Evolutionary conservation across 306 rosid species (phyloP).

Genomic region (Argentina anserina): DNA sequence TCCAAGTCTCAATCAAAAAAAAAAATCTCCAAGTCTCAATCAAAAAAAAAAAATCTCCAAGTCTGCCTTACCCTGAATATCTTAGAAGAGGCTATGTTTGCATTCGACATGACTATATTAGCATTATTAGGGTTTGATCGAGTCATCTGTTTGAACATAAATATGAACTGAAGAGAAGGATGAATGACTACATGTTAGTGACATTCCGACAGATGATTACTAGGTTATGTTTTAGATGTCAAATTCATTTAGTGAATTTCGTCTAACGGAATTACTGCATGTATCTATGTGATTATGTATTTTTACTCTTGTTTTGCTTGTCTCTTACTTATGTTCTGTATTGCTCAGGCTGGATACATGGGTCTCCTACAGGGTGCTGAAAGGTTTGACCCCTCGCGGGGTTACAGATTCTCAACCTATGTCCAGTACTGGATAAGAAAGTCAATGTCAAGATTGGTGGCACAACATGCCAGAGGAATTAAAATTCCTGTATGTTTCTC

Average conservation of each 20-base stretch:
- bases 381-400: conserved; percentile 74
- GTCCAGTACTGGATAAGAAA: conserved; percentile 90
- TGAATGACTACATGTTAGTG: not conserved
- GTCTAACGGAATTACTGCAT: not conserved
- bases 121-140: not conserved
- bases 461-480: conserved; percentile 62
- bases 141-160: too few relatives aligned
- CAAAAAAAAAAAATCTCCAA: not conserved
- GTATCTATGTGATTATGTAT: not conserved
- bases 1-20: not conserved
- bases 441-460: conserved; percentile 71
- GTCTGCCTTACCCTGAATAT: not conserved
- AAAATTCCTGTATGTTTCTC: conserved; percentile 64
- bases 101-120: not conserved
- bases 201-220: not conserved
- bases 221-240: not conserved
- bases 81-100: not conserved
- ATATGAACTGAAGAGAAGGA: not conserved
- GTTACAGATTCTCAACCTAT: conserved; percentile 86
- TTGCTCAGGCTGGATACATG: conserved; percentile 64
- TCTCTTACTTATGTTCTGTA: conserved; percentile 6
- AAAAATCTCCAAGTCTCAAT: not conserved
- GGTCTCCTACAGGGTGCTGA: conserved; percentile 93
- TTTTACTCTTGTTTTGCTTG: not conserved
- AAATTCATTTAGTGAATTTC: not conserved